phyloP scores from a whole-genome alignment of 2,329 filamentous ascomycete genomes.

The Helotiales sp. region DNA sequence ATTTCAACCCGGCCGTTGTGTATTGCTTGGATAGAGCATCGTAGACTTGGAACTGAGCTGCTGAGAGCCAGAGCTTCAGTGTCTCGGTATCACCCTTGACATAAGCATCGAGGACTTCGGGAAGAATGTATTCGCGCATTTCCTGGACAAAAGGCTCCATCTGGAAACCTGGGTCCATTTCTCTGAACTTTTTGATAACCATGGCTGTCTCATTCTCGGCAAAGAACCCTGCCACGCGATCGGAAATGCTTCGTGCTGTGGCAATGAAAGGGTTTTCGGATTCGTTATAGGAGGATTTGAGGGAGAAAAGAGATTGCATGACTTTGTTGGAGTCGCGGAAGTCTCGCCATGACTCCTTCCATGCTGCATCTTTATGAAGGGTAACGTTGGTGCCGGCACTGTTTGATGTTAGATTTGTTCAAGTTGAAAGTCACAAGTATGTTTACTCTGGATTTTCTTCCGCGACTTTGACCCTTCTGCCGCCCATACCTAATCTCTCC shows the following conservation, averaged over 20 bases:
- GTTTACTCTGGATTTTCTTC: conserved; percentile 87
- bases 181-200: conserved; percentile 96
- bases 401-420: conserved; percentile 37
- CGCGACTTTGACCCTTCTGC: conserved; percentile 56
- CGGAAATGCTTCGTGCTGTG: conserved; percentile 87
- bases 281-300: conserved; percentile 88
- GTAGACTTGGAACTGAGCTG: conserved; percentile 95
- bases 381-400: conserved; percentile 95
- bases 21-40: conserved; percentile 97
- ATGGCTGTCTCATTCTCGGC: conserved; percentile 97
- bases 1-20: conserved; percentile 87
- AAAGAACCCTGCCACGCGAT: conserved; percentile 92
- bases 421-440: conserved; percentile 23
- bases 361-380: conserved; percentile 92
- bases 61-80: conserved; percentile 91
- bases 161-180: conserved; percentile 94
- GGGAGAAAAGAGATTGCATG: conserved; percentile 82
- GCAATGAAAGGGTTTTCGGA: conserved; percentile 95
- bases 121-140: conserved; percentile 95
- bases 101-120: conserved; percentile 95
- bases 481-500: conserved; percentile 40
- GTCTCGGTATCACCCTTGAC: conserved; percentile 94
- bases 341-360: conserved; percentile 97
- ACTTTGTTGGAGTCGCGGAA: conserved; percentile 89
- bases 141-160: conserved; percentile 93